Evolutionary conservation across 345 rosid species (phyloP), one percentile per base, ranked within the genome.

Genomic region (Citrus medica): DNA sequence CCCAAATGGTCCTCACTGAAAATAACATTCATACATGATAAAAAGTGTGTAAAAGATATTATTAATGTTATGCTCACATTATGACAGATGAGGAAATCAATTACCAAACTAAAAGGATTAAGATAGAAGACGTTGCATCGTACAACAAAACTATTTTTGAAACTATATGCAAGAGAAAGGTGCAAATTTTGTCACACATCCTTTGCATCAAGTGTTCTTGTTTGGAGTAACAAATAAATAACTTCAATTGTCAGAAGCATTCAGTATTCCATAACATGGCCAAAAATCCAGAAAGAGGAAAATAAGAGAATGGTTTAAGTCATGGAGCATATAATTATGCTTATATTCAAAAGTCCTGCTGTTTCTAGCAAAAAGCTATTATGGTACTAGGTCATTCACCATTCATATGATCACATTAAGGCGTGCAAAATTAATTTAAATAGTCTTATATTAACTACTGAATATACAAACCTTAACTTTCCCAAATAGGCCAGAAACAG

Each of bases 1-100:
- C 76, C 64, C 48, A 42, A 76, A 63, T 76, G 64, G 14, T 79
- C 76, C 80, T 81, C 80, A 87, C 91, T 88, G 79, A 73, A 86
- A 78, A 75, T 24, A 85, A 61, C 51, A 42, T 24, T 46, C 80
- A 67, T 22, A 62, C 2, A 24, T 63, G 48, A 14, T 14, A 76
- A 53, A 8, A 55, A 4, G 32, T 8, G 35, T 10, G 40, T 10
- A 5, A 53, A 30, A 38, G 42, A 56, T 5, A 46, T 70, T 32
- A n/a, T 14, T 64, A 33, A 38, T 24, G 70, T 32, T 74, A 46
- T 68, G 25, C 13, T 46, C 32, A 37, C 9, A 6, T 13, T 58
- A 35, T 24, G 3, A 42, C 21, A 30, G 48, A 70, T 13, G 19
- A 22, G 14, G 61, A 14, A 32, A 19, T 13, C 46, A 21, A 64